Percentiles rank a stretch among this genome's conserved stretches.
Conservation (phyloP, 1,139 yeast genomes). For the Candida frijolesensis region DNA sequence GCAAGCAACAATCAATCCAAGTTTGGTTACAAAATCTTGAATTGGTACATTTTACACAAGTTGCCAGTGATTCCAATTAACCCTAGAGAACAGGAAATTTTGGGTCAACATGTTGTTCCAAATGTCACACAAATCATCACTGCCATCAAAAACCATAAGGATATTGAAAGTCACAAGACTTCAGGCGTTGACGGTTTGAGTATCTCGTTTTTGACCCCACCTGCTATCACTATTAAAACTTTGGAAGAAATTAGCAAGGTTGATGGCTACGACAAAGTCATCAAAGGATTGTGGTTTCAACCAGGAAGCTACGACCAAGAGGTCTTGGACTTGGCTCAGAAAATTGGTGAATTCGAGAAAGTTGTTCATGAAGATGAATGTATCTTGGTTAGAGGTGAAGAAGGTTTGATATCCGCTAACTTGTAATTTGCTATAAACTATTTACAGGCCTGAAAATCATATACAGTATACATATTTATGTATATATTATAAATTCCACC, state of each 20-base stretch:
- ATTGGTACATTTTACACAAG: slow-evolving; percentile 64
- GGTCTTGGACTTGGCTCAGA: slow-evolving; percentile 47
- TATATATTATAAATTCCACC: not conserved
- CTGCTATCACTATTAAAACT: slow-evolving; percentile 53
- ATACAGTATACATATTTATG: slow-evolving; percentile 6
- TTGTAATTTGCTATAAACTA: slow-evolving; percentile 15
- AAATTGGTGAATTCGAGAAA: slow-evolving; percentile 43
- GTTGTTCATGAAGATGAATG: slow-evolving; percentile 66
- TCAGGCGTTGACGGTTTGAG: slow-evolving; percentile 46
- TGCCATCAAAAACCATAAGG: slow-evolving; percentile 24
- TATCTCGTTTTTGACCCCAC: slow-evolving; percentile 75
- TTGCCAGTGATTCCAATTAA: slow-evolving; percentile 71
- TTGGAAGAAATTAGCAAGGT: slow-evolving; percentile 42
- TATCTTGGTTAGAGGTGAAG: slow-evolving; percentile 69
- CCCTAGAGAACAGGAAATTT: slow-evolving; percentile 51
- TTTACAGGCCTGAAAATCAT: slow-evolving; percentile 1
- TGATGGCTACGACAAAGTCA: slow-evolving; percentile 29
- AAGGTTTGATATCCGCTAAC: slow-evolving; percentile 43
- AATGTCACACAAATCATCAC: slow-evolving; percentile 38
- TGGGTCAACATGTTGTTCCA: slow-evolving; percentile 43
- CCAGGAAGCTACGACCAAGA: slow-evolving; percentile 71
- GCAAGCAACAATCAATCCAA: slow-evolving; percentile 68
- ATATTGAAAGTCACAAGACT: slow-evolving; percentile 29
- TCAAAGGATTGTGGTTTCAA: slow-evolving; percentile 78
- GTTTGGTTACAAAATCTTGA: slow-evolving; percentile 69